Evolutionary conservation across 2,329 filamentous ascomycete genomes (phyloP), one percentile per base, ranked within the genome.

Genomic region (Diaporthe longicolla): DNA sequence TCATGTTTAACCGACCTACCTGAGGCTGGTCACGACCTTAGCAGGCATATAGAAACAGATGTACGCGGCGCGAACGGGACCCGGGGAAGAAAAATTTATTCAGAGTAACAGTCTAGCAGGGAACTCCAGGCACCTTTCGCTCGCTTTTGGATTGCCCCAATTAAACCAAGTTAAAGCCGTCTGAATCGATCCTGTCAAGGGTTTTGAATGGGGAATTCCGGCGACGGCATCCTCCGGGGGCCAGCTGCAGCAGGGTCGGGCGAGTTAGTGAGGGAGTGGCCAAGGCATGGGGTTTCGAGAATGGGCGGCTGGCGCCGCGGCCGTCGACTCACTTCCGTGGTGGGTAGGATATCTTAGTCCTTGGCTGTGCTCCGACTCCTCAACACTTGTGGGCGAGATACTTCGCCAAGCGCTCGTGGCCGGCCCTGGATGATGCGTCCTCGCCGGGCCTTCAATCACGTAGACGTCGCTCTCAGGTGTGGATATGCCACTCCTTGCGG

Each of bases 401-500:
- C 76, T 35, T 57, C 70, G 54, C 73, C 74, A 71, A 57, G 66
- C 8, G 70, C n/a, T 15, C 32, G 43, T 32, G 26, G 26, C 32
- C 29, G 26, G 61, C 7, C 19, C 21, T 0, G 17, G 72, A 68
- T 75, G 58, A 4, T 73, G 61, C 24, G 76, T 74, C 52, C 76
- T 75, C 24, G 48, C n/a, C 52, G 79, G 78, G 35, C 81, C 81
- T 71, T 84, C 80, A 24, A 83, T 83, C 59, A 84, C 77, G 69
- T 82, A 82, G 55, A 82, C 77, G 63, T 85, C 83, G 76, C 82
- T 84, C 43, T 78, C 81, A 48, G 77, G 78, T 15, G 80, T 77
- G 35, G 73, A 78, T 11, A 76, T 21, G 71, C 45, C 75, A 57
- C 65, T 70, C 70, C 63, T 57, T 63, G 63, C n/a, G 72, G 71